Conservation (phyloP, 768 basidiomycete species). For the Gelatoporia subvermispora region DNA sequence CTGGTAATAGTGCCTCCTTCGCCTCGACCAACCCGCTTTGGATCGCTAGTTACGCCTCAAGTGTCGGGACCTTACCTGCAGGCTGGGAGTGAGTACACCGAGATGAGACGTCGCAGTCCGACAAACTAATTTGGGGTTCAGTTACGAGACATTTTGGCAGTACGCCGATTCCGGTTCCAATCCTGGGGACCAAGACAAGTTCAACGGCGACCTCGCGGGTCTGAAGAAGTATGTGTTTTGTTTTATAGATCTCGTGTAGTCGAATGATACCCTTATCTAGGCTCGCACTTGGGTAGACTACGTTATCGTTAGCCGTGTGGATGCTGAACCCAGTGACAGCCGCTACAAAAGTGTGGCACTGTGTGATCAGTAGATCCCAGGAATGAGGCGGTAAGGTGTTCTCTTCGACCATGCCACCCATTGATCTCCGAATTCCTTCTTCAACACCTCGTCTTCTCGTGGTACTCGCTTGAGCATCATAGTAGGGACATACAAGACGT, state of each 20-base stretch:
- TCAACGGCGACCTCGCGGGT: conserved; percentile 47
- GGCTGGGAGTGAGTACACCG: conserved; percentile 45
- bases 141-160: conserved; percentile 56
- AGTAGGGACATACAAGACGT: too few relatives aligned
- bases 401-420: conserved; percentile 10
- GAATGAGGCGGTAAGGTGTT: conserved; percentile 7
- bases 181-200: conserved; percentile 54
- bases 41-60: conserved; percentile 51
- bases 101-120: neutral
- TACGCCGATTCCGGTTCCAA: conserved; percentile 50
- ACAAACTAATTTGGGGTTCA: conserved; percentile 10
- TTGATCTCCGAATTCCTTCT: conserved; percentile 7
- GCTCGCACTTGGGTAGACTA: neutral
- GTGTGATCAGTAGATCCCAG: conserved; percentile 4
- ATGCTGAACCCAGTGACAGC: too few relatives aligned
- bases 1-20: conserved; percentile 52
- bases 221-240: conserved; percentile 29
- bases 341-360: too few relatives aligned
- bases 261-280: neutral
- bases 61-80: conserved; percentile 50
- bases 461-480: neutral
- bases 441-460: conserved; percentile 3
- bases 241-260: neutral
- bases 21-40: conserved; percentile 50
- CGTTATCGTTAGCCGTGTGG: neutral